Evolutionary conservation across 2,329 filamentous ascomycete genomes (phyloP).

Genomic region (Hypoxylon sp.): DNA sequence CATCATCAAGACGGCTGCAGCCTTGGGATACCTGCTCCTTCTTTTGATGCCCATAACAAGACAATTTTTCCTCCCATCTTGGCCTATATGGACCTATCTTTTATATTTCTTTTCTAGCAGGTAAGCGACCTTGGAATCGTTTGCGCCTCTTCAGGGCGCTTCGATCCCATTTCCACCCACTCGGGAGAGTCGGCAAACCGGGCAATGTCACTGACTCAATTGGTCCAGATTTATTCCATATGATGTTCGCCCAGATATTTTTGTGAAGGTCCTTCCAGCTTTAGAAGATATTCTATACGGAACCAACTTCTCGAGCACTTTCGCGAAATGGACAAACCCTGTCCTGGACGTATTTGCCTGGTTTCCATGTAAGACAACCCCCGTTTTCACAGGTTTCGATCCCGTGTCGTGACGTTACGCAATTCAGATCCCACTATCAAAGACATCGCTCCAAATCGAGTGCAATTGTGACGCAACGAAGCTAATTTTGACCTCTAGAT

Average conservation of each 20-base stretch:
- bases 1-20: conserved; percentile 80
- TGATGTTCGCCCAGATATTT: conserved; percentile 91
- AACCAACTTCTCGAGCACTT: conserved; percentile 94
- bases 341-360: conserved; percentile 90
- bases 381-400: conserved; percentile 9
- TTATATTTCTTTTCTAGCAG: conserved; percentile 94
- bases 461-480: background rate
- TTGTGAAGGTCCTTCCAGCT: conserved; percentile 93
- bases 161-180: background rate
- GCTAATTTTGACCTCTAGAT: conserved; percentile 57
- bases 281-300: conserved; percentile 97
- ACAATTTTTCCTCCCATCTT: conserved; percentile 91
- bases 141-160: background rate
- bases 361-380: conserved; percentile 73
- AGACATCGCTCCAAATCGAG: background rate
- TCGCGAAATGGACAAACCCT: conserved; percentile 88
- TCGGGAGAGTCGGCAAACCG: background rate
- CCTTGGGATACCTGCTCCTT: conserved; percentile 76
- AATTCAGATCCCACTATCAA: background rate
- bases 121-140: conserved; percentile 69
- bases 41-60: conserved; percentile 86
- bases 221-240: conserved; percentile 84
- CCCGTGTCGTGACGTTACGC: background rate
- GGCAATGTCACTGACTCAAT: conserved; percentile 16
- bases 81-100: conserved; percentile 88